phyloP scores from a whole-genome alignment of 352 stramenopile genomes.

The Pythium coloratum region DNA sequence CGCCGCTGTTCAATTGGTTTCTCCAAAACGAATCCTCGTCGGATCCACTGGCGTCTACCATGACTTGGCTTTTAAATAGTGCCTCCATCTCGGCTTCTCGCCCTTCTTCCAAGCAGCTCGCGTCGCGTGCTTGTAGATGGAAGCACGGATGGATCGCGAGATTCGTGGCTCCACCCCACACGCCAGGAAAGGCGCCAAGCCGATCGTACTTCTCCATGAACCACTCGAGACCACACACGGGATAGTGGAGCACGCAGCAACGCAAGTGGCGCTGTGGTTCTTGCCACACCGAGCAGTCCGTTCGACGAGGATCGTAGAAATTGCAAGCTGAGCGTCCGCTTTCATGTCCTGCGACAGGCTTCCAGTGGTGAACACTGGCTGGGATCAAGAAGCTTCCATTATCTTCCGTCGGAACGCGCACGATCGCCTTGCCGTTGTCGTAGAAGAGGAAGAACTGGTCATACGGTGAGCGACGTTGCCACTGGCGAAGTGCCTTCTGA shows the following conservation, averaged over 20 bases:
- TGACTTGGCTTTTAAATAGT: slow-evolving; percentile 32
- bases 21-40: slow-evolving; percentile 23
- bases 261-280: slow-evolving; percentile 3
- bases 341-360: not conserved
- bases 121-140: slow-evolving; percentile 36
- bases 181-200: slow-evolving; percentile 28
- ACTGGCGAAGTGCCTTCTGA: slow-evolving; percentile 25
- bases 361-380: slow-evolving; percentile 43
- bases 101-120: not conserved
- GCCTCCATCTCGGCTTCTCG: slow-evolving; percentile 6
- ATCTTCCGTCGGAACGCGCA: slow-evolving; percentile 21
- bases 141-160: slow-evolving; percentile 40
- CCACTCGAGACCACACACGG: slow-evolving; percentile 43
- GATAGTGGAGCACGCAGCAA: slow-evolving; percentile 36
- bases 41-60: slow-evolving; percentile 15
- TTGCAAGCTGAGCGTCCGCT: slow-evolving; percentile 12
- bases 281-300: slow-evolving; percentile 14
- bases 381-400: not conserved
- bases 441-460: slow-evolving; percentile 48
- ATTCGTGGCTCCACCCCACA: slow-evolving; percentile 29
- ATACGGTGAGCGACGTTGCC: slow-evolving; percentile 30
- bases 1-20: slow-evolving; percentile 25
- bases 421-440: slow-evolving; percentile 47
- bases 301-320: slow-evolving; percentile 35
- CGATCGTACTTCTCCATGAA: slow-evolving; percentile 40